phyloP scores from a whole-genome alignment of 257 asterid species.

The Lithospermum erythrorhizon region DNA sequence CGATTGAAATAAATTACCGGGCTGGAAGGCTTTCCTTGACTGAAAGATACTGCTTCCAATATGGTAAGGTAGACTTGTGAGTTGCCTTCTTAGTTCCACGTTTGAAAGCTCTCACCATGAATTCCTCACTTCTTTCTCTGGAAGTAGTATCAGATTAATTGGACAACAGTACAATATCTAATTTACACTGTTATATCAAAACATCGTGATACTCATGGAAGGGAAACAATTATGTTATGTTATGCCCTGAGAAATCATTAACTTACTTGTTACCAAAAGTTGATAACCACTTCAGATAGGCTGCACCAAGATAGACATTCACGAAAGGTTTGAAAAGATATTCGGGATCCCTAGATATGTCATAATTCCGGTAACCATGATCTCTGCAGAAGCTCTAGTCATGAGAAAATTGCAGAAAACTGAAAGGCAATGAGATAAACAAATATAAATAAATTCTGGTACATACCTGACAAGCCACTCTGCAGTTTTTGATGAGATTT shows the following conservation, averaged over 20 bases:
- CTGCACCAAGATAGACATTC: constrained; percentile 81
- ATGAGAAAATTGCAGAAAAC: background rate
- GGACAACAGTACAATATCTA: background rate
- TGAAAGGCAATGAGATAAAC: background rate
- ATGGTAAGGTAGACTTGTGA: constrained; percentile 68
- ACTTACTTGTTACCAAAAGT: constrained; percentile 55
- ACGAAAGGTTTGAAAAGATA: constrained; percentile 61
- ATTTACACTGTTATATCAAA: background rate
- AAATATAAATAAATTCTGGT: background rate
- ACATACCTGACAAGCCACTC: constrained; percentile 67
- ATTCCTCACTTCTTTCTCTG: constrained; percentile 95
- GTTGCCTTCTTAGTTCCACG: constrained; percentile 78
- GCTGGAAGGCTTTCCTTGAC: constrained; percentile 86
- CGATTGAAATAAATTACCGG: constrained; percentile 33
- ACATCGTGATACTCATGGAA: background rate
- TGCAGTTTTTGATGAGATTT: constrained; percentile 60
- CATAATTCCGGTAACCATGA: constrained; percentile 48
- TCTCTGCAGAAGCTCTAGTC: constrained; percentile 48
- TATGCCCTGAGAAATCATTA: background rate
- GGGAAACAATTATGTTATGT: background rate
- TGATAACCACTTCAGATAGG: constrained; percentile 85
- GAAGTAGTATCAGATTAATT: background rate
- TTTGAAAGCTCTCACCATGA: constrained; percentile 84
- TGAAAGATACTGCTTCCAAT: constrained; percentile 74
- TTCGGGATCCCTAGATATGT: constrained; percentile 32